Conservation (phyloP, 2,329 filamentous ascomycete species). For the Elsinoe arachidis region DNA sequence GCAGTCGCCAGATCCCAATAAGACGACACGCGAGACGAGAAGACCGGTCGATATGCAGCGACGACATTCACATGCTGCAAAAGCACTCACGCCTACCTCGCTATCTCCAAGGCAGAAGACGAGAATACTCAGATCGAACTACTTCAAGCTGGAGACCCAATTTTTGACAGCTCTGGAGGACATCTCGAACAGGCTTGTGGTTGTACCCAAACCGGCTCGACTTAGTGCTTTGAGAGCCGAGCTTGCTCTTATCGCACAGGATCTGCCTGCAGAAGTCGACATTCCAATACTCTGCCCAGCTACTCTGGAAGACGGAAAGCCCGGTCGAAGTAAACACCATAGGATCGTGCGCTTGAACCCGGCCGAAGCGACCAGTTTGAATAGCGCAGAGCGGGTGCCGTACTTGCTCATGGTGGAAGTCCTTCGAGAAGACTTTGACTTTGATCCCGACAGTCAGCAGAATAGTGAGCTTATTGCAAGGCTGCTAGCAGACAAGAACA, state of each 20-base stretch:
- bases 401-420: constrained; percentile 81
- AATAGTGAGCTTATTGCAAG: constrained; percentile 59
- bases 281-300: constrained; percentile 75
- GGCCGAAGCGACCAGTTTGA: constrained; percentile 73
- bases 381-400: constrained; percentile 78
- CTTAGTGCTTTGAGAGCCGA: constrained; percentile 74
- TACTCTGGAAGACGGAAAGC: constrained; percentile 61
- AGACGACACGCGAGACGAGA: constrained; percentile 17
- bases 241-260: constrained; percentile 69
- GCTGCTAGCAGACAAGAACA: constrained; percentile 58
- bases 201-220: constrained; percentile 71
- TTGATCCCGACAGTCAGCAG: constrained; percentile 64
- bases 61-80: constrained; percentile 51
- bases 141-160: constrained; percentile 72
- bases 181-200: constrained; percentile 75
- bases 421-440: constrained; percentile 71
- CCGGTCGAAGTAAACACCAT: constrained; percentile 68
- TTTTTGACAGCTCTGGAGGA: constrained; percentile 73
- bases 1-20: constrained; percentile 11
- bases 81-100: constrained; percentile 50
- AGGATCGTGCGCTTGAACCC: constrained; percentile 76
- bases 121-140: constrained; percentile 68
- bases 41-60: constrained; percentile 29
- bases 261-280: constrained; percentile 74
- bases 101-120: constrained; percentile 59